Evolutionary conservation across 768 basidiomycete genomes (phyloP), one percentile per base, ranked within the genome.

Genomic region (Panellus pusillus): DNA sequence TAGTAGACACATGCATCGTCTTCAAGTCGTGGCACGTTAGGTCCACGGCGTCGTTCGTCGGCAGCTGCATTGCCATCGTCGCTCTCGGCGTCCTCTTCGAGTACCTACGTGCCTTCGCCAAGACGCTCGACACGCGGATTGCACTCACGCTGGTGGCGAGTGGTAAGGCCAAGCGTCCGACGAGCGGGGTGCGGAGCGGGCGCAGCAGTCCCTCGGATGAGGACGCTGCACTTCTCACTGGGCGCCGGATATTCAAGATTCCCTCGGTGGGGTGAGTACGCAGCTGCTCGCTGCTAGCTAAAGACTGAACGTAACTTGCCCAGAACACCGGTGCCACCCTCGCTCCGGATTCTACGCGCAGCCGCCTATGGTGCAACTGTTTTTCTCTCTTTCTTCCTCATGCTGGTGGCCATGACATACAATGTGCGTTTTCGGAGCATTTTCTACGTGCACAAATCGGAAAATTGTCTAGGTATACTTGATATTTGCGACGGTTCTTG

Each of bases 331-430:
- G 77, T 87, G 1, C 84, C 86, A 0, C 53, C 71, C 19, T 48
- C 71, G 8, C 70, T 76, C 37, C 82, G 87, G 19, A 55, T 76
- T n/a, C 61, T 85, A 40, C 79, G 91, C 20, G 87, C 91, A 6
- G 61, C 67, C 1, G 66, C 92, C 35, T 96, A 95, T 62, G 91
- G 86, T n/a, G 69, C 76, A 4, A 82, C 82, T 3, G 83, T 93
- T 18, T 86, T 87, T 68, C 68, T 93, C 54, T 90, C 90, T 32
- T 90, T 89, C 77, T 91, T 92, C 80, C 81, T 93, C 66, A 97
- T 97, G 93, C 75, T 97, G 53, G 85, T 96, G 37, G 94, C 93
- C 71, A 96, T 97, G 93, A 96, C 93, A 5, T 97, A 95, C 73
- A 97, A 97, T 61, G 91, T 93, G 54, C 64, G 89, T 73, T 11